Base-by-base conservation (phyloP, 257 asterid genomes). In the Solanum ossicruentum region DNA sequence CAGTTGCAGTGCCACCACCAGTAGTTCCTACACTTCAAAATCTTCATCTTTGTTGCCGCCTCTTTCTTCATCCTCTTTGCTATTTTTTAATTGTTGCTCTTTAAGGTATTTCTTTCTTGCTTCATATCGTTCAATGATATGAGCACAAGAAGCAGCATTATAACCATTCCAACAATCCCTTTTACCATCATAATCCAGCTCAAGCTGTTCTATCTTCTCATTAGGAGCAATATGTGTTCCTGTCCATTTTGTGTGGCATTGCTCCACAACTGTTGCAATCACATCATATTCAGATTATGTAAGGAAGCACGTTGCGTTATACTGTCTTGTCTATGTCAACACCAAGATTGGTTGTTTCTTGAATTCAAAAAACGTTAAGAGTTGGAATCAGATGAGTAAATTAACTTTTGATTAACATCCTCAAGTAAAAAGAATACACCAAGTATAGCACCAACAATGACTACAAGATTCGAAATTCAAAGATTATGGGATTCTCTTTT, bases 81-180 rank as follows among this genome's bases (percentile, higher is more conserved):
- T 32, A 32, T 32, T 36, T 36, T 36, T 36, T 36, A 36, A 0
- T 36, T 3, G 6, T 36, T 36, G 5, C 41, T 36, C 6, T 36
- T 36, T 36, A 36, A 36, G 39, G 39, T 36, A 36, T 36, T 36
- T 36, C 41, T 36, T 36, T 36, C 41, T 36, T 4, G 6, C 98
- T 88, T 95, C 98, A 88, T 94, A 97, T 77, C 97, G 90, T 84
- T 93, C 94, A 83, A 94, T 86, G 32, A 93, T 93, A 49, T 92
- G 93, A 66, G 88, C 90, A 88, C 90, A 97, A 15, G 95, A 88
- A 77, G 99, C 94, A 58, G 98, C 93, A 88, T 95, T 98, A 86
- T 90, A 97, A 10, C 98, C 98, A 89, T 94, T 97, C 98, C 98
- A 97, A 15, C 98, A 95, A 85, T 97, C 98, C 83, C 98, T 89